Evolutionary conservation across 2,329 filamentous ascomycete species (phyloP), one percentile per base, ranked within the genome.

Genomic region (Colletotrichum navitas): DNA sequence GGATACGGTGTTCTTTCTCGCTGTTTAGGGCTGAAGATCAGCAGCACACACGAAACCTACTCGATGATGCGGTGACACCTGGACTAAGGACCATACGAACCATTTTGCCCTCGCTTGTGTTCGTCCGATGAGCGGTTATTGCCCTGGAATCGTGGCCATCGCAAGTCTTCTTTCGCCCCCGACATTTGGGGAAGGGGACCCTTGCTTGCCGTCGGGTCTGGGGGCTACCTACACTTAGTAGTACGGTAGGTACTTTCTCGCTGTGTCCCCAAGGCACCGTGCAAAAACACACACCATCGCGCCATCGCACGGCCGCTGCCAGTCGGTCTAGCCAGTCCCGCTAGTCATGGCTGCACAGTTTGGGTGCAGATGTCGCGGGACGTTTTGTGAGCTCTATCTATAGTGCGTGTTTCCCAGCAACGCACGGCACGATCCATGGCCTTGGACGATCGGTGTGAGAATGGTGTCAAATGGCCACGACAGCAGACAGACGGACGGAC

Each of bases 351-450:
- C 56, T 62, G 52, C 51, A 49, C 68, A 56, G 63, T 47, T 49
- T 36, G 47, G 52, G 66, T 61, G 55, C 61, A 54, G 29, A 51
- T 52, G 34, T 36, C 45, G 68, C 58, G 58, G 68, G 66, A 63
- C 63, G 52, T 51, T 68, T 67, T 67, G 56, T 71, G 68, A 63
- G 63, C 63, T 67, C 39, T 18, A 41, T 12, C 14, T 41, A 6
- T 63, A 63, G 56, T 68, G 68, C 68, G 12, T 71, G 54, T 68
- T 60, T 68, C 68, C 65, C 45, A 68, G 65, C 65, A 71, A 71
- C 65, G 68, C 59, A 63, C 58, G 56, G 39, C 21, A 56, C 21
- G 32, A 39, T 7, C 39, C 60, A 58, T 58, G 32, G 43, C 36
- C 12, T 26, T 59, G 49, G 10, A 49, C 47, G 39, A 66, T 54